Base-by-base conservation (phyloP, 176 grass and related monocot genomes). In the Echinochloa phyllopogon region DNA sequence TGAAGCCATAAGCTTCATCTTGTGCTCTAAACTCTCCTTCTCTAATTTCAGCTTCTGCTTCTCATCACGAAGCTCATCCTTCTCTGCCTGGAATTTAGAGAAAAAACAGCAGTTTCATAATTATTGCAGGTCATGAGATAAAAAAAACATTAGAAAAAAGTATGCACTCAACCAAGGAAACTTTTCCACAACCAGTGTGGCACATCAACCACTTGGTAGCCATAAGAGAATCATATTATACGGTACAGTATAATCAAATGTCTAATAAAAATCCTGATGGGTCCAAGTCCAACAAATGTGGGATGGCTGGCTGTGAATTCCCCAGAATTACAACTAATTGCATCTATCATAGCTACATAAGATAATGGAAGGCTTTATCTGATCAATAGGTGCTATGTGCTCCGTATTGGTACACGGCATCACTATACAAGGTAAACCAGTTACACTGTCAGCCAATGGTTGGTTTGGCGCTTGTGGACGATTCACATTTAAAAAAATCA, bases 21-120 rank as follows among this genome's bases (percentile, higher is more conserved):
- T 82, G 74, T 92, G 87, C 74, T 92, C 93, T 44, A 94, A 82
- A 67, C 55, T 69, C 23, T 94, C 93, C 56, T 88, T 94, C 74
- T 92, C 93, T 75, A 77, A 51, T 85, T 90, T 94, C 69, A 92
- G 61, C 69, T 75, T 94, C 50, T 90, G 90, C 74, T 94, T 94
- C 87, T 94, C 93, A 24, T 94, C 89, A 12, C 90, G 87, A 74
- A 94, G 87, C n/a, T 94, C 93, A 37, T 90, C 90, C 87, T 94
- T 94, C 85, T 94, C 93, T 5, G 85, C 87, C 93, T 92, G 85
- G 0, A 78, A 81, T 83, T 67, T 45, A 43, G n/a, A 82, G 10
- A 44, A 60, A 65, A 7, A 43, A 20, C 0, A 16, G 4, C 58
- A 13, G 41, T 42, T 42, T 43, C 25, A 78, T 50, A 65, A 6